phyloP scores from a whole-genome alignment of 768 basidiomycete genomes.

The Lentinula lateritia region DNA sequence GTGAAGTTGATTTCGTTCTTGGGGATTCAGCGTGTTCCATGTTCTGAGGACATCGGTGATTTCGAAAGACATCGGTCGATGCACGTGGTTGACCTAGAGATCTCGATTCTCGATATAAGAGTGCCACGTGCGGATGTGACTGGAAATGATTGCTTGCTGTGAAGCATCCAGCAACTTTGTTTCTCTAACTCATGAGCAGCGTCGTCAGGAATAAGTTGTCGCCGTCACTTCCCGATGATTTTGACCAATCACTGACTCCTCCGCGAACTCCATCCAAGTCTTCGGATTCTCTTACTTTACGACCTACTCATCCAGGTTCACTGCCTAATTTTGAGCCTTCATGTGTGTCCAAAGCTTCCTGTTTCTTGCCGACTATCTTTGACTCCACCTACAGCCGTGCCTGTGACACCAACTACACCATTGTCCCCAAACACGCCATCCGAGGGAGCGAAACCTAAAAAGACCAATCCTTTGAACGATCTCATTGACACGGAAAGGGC shows the following conservation, averaged over 20 bases:
- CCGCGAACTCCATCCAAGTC: not conserved
- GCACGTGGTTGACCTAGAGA: not conserved
- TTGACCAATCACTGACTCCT: not conserved
- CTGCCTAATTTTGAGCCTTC: not conserved
- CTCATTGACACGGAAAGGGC: conserved; percentile 90
- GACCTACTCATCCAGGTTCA: not conserved
- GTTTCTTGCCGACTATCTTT: not conserved
- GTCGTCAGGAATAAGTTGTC: not conserved
- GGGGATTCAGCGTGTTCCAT: not conserved
- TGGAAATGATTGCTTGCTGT: not conserved
- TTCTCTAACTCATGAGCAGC: not conserved
- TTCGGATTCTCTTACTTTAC: not conserved
- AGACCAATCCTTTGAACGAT: conserved; percentile 80
- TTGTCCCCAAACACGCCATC: conserved; percentile 19
- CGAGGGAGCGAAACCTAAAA: conserved; percentile 48
- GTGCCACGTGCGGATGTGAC: not conserved
- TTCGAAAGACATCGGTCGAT: not conserved
- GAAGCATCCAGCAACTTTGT: not conserved
- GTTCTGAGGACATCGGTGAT: not conserved
- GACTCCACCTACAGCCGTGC: conserved; percentile 16
- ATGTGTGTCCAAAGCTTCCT: not conserved
- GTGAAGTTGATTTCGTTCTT: not conserved
- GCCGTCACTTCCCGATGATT: conserved; percentile 1
- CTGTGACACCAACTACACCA: conserved; percentile 32
- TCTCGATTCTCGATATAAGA: not conserved